Evolutionary conservation across 139 green algal genomes (phyloP), one percentile per base, ranked within the genome.

Genomic region (Eudorina sp.): DNA sequence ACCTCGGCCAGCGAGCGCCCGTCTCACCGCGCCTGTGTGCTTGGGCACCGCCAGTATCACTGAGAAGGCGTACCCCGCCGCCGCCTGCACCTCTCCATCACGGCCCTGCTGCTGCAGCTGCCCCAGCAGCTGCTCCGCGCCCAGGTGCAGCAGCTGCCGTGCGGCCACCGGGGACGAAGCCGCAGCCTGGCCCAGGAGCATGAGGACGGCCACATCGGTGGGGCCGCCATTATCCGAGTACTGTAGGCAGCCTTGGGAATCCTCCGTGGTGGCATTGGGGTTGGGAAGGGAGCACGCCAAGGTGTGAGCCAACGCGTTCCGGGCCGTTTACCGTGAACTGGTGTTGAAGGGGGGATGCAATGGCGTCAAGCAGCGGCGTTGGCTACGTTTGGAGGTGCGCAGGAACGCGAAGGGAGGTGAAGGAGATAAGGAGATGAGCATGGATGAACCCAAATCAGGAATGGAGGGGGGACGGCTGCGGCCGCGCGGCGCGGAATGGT

Each of bases 81-180:
- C 40, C 3, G 40, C 36, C 46, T 90, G 83, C 43, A 91, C 41
- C 73, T 91, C 78, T 21, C 25, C 46, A 0, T 31, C 6, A 1
- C 74, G 64, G 46, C 5, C 51, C 14, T 80, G 31, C 11, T 75
- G 25, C 29, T 58, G 62, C 31, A 90, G 31, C 2, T 53, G 23
- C 29, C 29, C 69, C 60, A 94, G 82, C 29, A 87, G 45, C 53
- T 81, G 69, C 77, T 90, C 72, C 2, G 85, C 83, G 1, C 90
- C 90, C 16, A 90, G 69, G 72, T 93, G 88, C 69, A 94, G 86
- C 51, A 94, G 76, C 70, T 91, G 85, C 27, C 55, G 82, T 1
- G 81, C 88, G 2, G 89, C 75, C 5, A 72, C 43, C 6, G 88
- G 81, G 27, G 66, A 58, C 6, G 31, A 53, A 25, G 81, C 80